A percentile compares a stretch with the other conserved stretches of the same genome.
Conservation (phyloP, 495 filamentous ascomycete genomes). For the Penicillium samsonianum region DNA sequence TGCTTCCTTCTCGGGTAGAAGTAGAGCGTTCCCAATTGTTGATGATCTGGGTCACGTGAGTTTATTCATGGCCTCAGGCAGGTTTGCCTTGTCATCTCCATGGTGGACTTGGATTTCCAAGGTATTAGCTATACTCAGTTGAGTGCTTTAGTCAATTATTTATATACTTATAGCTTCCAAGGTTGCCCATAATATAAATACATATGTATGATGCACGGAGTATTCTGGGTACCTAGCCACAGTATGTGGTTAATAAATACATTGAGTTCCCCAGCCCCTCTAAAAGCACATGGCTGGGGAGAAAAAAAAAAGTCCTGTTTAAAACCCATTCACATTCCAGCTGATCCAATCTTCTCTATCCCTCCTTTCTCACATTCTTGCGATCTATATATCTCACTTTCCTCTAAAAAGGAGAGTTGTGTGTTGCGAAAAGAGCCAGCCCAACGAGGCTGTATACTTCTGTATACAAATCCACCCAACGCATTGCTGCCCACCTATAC, state of each 20-base stretch:
- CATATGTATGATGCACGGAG: too few relatives aligned
- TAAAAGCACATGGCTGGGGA: constrained; percentile 35
- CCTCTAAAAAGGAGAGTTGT: neutral
- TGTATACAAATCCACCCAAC: constrained; percentile 11
- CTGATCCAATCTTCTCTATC: constrained; percentile 11
- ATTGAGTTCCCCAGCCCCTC: constrained; percentile 23
- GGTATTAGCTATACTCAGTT: too few relatives aligned
- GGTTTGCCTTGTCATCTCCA: too few relatives aligned
- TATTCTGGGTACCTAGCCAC: neutral
- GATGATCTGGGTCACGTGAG: too few relatives aligned
- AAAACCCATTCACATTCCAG: constrained; percentile 21
- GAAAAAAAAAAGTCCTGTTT: constrained; percentile 13
- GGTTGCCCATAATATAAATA: neutral
- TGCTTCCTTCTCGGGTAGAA: too few relatives aligned
- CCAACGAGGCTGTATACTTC: constrained; percentile 9
- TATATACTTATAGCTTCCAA: neutral
- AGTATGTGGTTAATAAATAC: neutral
- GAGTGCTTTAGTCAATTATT: neutral
- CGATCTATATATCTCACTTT: constrained; percentile 1
- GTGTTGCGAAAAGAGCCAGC: constrained; percentile 3
- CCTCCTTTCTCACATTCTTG: constrained; percentile 12
- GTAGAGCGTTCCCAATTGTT: too few relatives aligned
- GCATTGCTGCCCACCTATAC: constrained; percentile 6
- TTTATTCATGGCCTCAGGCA: too few relatives aligned
- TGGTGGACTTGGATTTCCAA: too few relatives aligned